phyloP scores from a whole-genome alignment of 345 rosid species.

The Eucalyptus cloeziana region DNA sequence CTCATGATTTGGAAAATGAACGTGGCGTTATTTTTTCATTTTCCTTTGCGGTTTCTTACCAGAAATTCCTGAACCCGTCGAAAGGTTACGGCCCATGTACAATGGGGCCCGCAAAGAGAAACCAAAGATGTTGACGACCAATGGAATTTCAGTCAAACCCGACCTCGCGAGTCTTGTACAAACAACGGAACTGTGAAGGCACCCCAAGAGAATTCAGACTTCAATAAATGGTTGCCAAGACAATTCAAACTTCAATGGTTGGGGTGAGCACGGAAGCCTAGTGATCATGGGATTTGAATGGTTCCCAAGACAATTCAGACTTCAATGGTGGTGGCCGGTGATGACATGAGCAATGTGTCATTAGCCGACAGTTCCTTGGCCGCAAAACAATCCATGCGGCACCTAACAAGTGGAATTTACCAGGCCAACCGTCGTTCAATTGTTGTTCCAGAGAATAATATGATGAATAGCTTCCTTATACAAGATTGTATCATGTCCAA shows the following conservation, averaged over 20 bases:
- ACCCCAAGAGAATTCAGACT: no score
- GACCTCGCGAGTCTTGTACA: not conserved
- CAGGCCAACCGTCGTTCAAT: no score
- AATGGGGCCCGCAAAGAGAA: not conserved
- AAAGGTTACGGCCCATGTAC: not conserved
- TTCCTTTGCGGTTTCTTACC: not conserved
- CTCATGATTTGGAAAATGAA: not conserved
- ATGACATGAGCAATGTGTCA: not conserved
- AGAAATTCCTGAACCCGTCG: not conserved
- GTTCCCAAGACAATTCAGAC: not conserved
- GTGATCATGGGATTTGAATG: not conserved
- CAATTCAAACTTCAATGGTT: no score
- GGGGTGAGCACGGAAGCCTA: not conserved
- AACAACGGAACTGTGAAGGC: not conserved
- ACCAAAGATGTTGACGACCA: not conserved
- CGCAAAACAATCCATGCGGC: no score
- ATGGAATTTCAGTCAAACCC: not conserved
- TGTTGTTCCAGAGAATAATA: no score
- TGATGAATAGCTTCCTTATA: no score
- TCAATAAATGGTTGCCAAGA: no score
- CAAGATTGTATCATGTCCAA: no score
- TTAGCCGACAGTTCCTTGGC: no score
- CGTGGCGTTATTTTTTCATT: not conserved
- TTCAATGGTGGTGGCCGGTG: not conserved
- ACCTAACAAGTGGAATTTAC: no score